Base-by-base conservation (phyloP, 345 rosid species). In the Populus ilicifolia region DNA sequence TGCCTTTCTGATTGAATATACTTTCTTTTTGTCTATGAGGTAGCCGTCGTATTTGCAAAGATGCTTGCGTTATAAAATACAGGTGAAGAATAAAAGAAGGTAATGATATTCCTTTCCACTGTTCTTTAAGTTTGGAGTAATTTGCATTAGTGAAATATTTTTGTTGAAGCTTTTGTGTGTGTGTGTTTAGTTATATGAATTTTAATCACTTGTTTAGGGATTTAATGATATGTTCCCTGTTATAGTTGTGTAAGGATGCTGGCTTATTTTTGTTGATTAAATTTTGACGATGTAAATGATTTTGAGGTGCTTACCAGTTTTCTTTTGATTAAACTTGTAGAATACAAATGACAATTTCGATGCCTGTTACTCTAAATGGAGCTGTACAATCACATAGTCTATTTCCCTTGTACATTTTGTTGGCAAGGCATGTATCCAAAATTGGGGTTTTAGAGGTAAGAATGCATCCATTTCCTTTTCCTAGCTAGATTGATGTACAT, bases 41-140 rank as follows among this genome's bases (percentile, higher is more conserved):
- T 79, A 96, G 98, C 98, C 98, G 59, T 83, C 79, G 50, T 94
- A 91, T 87, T 92, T 89, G 66, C 98, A 92, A 84, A 88, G 98
- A 90, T 91, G 92, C 82, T 80, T 96, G 88, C 85, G 62, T 70
- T 96, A 96, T 88, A 90, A 90, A 86, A 89, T 96, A 75, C 97
- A 92, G 81, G 93, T 90, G 69, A 96, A 89, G 80, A 89, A 86
- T 84, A 91, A 84, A 74, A 86, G 86, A 75, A 94, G 98, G 98
- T 96, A 87, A 67, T 74, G 2, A 20, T 46, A 8, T 67, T 67
- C 67, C 43, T 62, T 29, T 73, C 25, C 30, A 69, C 14, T 10
- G 48, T 66, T 46, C 16, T 78, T 43, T 35, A 10, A 46, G 35
- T 63, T 35, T 30, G 52, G 16, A 27, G 59, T 61, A 69, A 6